Conservation (phyloP, 2,329 filamentous ascomycete genomes). For the Septoria linicola region DNA sequence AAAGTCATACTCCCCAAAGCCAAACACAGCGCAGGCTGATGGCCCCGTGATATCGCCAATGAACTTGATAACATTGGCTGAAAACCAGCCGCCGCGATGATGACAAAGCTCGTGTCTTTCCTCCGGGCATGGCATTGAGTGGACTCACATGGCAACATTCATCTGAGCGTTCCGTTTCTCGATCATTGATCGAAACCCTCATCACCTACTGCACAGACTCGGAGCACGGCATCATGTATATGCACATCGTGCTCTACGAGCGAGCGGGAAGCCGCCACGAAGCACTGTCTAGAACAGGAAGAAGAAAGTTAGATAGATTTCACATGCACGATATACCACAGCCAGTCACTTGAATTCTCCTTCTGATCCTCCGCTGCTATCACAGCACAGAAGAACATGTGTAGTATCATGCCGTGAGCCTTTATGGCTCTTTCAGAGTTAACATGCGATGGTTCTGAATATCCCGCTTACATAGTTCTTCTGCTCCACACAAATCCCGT, state of each 20-base stretch:
- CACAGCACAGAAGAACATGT: too few species aligned
- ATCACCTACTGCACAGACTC: conserved; percentile 27
- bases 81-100: neutral
- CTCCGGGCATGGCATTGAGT: neutral
- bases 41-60: neutral
- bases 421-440: too few species aligned
- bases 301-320: conserved; percentile 26
- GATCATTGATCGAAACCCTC: conserved; percentile 14
- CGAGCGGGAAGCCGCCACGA: conserved; percentile 10
- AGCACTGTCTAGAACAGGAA: conserved; percentile 17
- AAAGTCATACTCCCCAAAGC: neutral
- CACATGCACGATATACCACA: conserved; percentile 11
- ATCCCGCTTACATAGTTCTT: too few species aligned
- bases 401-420: too few species aligned
- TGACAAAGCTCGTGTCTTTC: neutral
- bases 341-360: neutral
- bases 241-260: conserved; percentile 18
- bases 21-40: neutral
- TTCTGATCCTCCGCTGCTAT: conserved; percentile 1
- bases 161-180: conserved; percentile 32
- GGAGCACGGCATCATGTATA: conserved; percentile 21
- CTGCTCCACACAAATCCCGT: too few species aligned
- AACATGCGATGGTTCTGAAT: too few species aligned
- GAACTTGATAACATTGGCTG: neutral
- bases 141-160: conserved; percentile 20